Percentiles rank a stretch among this genome's conserved stretches.
These are phyloP conservation scores for Madurella mycetomatis DNA, from an alignment of 2,329 filamentous ascomycete genomes.

Conservation along the genomic window DNA sequence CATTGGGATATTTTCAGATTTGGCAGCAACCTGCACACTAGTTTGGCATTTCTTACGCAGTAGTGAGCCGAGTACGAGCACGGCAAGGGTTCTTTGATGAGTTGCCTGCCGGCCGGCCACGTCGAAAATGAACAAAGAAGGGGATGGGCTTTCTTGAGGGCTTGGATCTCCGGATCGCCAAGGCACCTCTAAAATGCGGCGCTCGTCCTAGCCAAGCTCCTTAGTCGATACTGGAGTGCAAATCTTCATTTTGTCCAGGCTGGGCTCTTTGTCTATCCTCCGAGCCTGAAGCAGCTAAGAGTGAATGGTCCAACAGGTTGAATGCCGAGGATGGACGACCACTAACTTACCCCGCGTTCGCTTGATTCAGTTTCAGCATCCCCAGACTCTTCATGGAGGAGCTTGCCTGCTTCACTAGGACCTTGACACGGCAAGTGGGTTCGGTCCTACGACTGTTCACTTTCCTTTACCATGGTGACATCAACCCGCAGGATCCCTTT, in stretches of 20 bases:
- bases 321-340: conserved; percentile 1
- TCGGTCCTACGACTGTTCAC: background rate
- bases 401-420: background rate
- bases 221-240: conserved; percentile 13
- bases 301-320: background rate
- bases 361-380: background rate
- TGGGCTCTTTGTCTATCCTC: background rate
- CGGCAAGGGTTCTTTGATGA: too few species aligned
- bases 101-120: too few species aligned
- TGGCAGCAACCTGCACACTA: too few species aligned
- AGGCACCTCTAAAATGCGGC: background rate
- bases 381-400: background rate
- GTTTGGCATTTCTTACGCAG: too few species aligned
- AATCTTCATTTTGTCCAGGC: conserved; percentile 12
- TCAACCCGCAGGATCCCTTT: background rate
- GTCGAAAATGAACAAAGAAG: background rate
- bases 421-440: background rate
- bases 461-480: background rate
- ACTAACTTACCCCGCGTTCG: conserved; percentile 8
- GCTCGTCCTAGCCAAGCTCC: background rate
- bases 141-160: background rate
- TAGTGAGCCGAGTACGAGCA: too few species aligned
- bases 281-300: conserved; percentile 7
- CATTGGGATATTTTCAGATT: too few species aligned
- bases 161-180: background rate